Evolutionary conservation across 768 basidiomycete species (phyloP).

Genomic region (Rhizopogon vesiculosus): DNA sequence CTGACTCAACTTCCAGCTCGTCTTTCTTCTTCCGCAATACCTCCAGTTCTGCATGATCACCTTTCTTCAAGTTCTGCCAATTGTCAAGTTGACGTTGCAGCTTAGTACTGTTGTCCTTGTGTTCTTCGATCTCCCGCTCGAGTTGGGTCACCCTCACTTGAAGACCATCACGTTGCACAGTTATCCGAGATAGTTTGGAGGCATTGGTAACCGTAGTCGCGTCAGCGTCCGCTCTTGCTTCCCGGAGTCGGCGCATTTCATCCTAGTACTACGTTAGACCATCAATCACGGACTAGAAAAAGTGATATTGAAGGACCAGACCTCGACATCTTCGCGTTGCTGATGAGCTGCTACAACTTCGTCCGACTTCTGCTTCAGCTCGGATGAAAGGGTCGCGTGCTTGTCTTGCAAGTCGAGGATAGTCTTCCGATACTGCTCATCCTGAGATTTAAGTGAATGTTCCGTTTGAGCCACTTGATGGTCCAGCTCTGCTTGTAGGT

Average conservation of each 20-base stretch:
- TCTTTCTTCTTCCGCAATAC: slow-evolving; percentile 46
- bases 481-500: slow-evolving; percentile 46
- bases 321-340: slow-evolving; percentile 45
- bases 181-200: slow-evolving; percentile 52
- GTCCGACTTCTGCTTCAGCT: slow-evolving; percentile 35
- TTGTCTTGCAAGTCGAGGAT: slow-evolving; percentile 27
- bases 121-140: slow-evolving; percentile 51
- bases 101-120: slow-evolving; percentile 49
- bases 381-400: slow-evolving; percentile 27
- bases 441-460: slow-evolving; percentile 11
- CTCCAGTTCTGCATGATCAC: slow-evolving; percentile 57
- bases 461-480: slow-evolving; percentile 9
- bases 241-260: slow-evolving; percentile 39
- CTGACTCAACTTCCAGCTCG: slow-evolving; percentile 52
- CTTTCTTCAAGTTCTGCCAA: slow-evolving; percentile 65
- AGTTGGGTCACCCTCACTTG: slow-evolving; percentile 49
- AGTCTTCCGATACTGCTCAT: slow-evolving; percentile 23
- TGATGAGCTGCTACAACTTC: slow-evolving; percentile 34
- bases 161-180: slow-evolving; percentile 54
- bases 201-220: slow-evolving; percentile 40
- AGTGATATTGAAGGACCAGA: slow-evolving; percentile 17
- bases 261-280: slow-evolving; percentile 20
- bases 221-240: slow-evolving; percentile 45
- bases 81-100: slow-evolving; percentile 61
- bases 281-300: slow-evolving; percentile 4